Percentiles rank a stretch among this genome's conserved stretches.
Conservation (phyloP, 306 rosid genomes). For the Corylus avellana region DNA sequence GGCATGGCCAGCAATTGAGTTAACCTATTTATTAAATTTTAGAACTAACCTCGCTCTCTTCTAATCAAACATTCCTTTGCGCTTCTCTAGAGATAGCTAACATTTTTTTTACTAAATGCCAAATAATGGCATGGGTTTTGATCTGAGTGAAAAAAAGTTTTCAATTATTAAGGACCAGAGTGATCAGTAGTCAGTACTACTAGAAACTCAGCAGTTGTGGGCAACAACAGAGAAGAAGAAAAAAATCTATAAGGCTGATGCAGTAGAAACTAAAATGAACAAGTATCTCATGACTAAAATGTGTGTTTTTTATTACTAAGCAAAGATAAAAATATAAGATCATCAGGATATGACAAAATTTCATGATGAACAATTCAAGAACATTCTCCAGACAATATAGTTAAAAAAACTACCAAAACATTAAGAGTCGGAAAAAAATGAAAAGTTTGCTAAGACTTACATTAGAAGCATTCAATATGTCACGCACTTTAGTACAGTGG, state of each 20-base stretch:
- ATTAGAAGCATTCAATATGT: constrained; percentile 78
- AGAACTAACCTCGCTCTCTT: not conserved
- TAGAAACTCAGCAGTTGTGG: not conserved
- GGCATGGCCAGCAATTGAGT: constrained; percentile 1
- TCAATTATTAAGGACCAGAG: not conserved
- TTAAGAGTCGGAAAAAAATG: not conserved
- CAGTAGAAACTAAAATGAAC: not conserved
- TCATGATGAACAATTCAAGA: not conserved
- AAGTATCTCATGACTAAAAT: not conserved
- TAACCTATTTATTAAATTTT: not conserved
- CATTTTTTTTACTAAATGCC: not conserved
- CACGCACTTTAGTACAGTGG: constrained; percentile 94
- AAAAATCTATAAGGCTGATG: not conserved
- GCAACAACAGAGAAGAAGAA: not conserved
- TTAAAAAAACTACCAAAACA: constrained; percentile 1
- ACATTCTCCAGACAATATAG: constrained; percentile 1
- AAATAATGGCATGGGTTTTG: not conserved
- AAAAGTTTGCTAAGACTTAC: constrained; percentile 48
- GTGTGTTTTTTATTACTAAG: not conserved
- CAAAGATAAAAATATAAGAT: not conserved
- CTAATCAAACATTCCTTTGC: not conserved
- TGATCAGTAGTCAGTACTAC: not conserved
- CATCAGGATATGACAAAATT: not conserved
- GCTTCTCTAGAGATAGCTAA: not conserved
- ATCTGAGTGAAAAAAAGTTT: not conserved